phyloP scores from a whole-genome alignment of 257 asterid species.

The Salvia hispanica region DNA sequence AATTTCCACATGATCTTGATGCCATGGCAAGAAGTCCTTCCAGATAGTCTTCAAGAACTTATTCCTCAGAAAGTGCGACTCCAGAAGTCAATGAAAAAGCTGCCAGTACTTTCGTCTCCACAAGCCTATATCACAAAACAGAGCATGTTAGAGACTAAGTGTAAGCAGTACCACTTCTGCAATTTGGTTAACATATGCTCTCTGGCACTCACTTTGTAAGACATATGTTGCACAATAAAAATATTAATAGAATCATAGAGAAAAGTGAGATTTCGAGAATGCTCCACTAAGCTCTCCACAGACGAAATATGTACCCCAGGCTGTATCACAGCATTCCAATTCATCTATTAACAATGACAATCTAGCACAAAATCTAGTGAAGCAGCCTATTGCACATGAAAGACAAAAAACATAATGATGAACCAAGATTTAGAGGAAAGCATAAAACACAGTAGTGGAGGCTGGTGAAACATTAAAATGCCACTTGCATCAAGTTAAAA shows the following conservation, averaged over 20 bases:
- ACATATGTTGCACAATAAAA: not conserved
- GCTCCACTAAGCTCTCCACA: not conserved
- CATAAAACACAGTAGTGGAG: not conserved
- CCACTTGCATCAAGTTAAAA: not conserved
- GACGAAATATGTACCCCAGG: too few species aligned
- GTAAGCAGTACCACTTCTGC: not conserved
- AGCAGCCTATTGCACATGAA: not conserved
- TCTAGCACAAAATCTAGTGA: not conserved
- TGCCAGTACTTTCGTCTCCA: constrained; percentile 17
- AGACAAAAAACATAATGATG: too few species aligned
- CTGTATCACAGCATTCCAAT: not conserved
- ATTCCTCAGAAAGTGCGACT: constrained; percentile 26
- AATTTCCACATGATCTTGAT: constrained; percentile 62
- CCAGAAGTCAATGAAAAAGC: constrained; percentile 24
- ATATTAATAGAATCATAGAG: not conserved
- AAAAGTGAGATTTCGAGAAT: not conserved
- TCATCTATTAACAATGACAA: not conserved
- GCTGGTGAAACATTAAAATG: too few species aligned
- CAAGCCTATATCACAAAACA: constrained; percentile 31
- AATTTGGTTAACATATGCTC: not conserved
- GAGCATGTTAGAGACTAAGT: constrained; percentile 4
- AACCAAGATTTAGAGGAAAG: not conserved
- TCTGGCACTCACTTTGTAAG: not conserved
- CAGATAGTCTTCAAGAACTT: constrained; percentile 27
- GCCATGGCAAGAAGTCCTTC: constrained; percentile 45